Base-by-base conservation (phyloP, 2,329 filamentous ascomycete species). In the Fusarium succisae region DNA sequence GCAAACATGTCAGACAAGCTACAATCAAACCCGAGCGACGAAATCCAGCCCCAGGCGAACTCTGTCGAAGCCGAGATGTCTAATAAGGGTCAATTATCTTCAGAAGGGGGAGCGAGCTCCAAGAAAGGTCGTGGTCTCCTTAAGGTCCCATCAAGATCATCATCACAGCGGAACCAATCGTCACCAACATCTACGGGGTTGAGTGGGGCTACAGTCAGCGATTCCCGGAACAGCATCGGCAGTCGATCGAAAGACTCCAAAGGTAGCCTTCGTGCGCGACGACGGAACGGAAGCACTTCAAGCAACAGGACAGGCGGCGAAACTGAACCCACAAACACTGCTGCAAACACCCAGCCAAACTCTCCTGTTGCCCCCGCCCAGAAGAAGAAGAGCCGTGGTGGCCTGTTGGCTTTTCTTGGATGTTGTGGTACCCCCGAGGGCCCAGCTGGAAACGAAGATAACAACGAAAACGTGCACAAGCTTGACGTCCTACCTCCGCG, bases 381-480 rank as follows among this genome's bases (percentile, higher is more conserved):
- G 66, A 87, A 86, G 78, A 90, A 89, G 82, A 88, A 88, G 80
- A 87, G 86, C 79, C 86, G 83, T 60, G 85, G 86, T 66, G 87
- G 88, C n/a, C 81, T 91, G 51, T 81, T 91, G 41, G 84, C 89
- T 30, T 87, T 94, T 62, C 85, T 94, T 66, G 90, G 88, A 69
- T 94, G 92, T 83, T 94, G 92, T 80, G 87, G 86, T 63, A 87
- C 90, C 45, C 90, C 91, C 56, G 91, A 92, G 71, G 86, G 89
- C 72, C 86, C 87, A 22, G 88, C 89, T 71, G 80, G 82, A 11
- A 82, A 89, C 55, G 87, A 89, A 53, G 86, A 84, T 64, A 87
- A 87, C 59, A 87, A 88, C 66, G 80, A 89, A 66, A 86, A 89
- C 44, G 84, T 90, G 39, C 90, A 88, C 80, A 89, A 90, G 84